Conservation (phyloP, 345 rosid genomes). For the Zanthoxylum bungeanum region DNA sequence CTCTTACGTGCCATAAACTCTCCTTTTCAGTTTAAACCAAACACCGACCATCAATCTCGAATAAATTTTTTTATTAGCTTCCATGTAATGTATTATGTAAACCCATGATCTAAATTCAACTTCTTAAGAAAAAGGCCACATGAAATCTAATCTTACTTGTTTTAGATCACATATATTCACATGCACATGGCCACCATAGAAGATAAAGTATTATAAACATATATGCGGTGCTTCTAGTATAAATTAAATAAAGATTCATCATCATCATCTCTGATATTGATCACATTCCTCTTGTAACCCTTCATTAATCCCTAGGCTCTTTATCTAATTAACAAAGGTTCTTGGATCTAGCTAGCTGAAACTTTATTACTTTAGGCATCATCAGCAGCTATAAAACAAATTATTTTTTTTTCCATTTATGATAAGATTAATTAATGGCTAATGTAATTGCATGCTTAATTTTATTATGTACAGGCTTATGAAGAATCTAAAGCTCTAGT, state of each 20-base stretch:
- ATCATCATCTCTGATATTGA: conserved; percentile 6
- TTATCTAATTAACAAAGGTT: conserved; percentile 9
- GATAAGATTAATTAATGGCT: background rate
- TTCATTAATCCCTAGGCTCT: conserved; percentile 20
- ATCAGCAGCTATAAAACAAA: background rate
- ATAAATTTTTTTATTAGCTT: conserved; percentile 3
- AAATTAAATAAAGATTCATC: background rate
- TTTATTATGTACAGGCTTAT: conserved; percentile 43
- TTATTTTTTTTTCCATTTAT: no score
- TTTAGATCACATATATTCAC: conserved; percentile 29
- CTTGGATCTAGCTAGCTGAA: conserved; percentile 26
- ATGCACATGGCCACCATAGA: conserved; percentile 41
- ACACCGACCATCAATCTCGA: conserved; percentile 22
- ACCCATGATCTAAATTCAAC: conserved; percentile 33
- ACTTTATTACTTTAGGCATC: background rate
- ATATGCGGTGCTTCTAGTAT: conserved; percentile 12
- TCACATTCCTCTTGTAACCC: conserved; percentile 14
- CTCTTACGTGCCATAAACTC: background rate
- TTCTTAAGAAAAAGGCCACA: conserved; percentile 34
- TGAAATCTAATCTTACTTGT: conserved; percentile 57
- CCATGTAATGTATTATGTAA: conserved; percentile 11
- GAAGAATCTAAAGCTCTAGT: conserved; percentile 60
- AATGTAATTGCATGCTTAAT: background rate
- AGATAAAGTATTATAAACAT: conserved; percentile 11
- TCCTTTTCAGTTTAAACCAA: conserved; percentile 10